Evolutionary conservation across 768 basidiomycete genomes (phyloP), one percentile per base, ranked within the genome.

Genomic region (Flagelloscypha sp.): DNA sequence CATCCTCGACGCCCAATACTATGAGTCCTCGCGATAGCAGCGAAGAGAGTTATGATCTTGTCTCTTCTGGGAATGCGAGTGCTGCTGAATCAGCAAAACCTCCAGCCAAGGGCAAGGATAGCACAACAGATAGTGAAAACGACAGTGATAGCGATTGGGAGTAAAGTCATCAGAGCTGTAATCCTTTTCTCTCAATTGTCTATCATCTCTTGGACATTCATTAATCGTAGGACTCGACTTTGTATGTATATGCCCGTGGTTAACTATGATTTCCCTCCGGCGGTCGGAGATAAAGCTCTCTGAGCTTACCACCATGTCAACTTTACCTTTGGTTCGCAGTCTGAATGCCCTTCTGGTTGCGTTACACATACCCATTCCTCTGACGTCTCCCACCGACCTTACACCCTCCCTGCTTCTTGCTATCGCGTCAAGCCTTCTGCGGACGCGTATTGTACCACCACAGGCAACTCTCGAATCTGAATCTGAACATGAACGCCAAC

Each of bases 321-420:
- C n/a, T n/a, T n/a, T n/a, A n/a, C n/a, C n/a, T n/a, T n/a, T n/a
- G n/a, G n/a, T n/a, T n/a, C n/a, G n/a, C n/a, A n/a, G n/a, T n/a
- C 56, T 78, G 19, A 76, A 77, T 44, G 43, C 51, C 16, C 67
- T 79, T 25, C 62, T 79, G 23, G 44, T 42, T 1, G 48, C 59
- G 0, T 54, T 79, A 28, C 44, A 54, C 13, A 53, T 78, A 13
- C 71, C 72, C 2, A 59, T 76, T 30, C 45, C 47, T 16, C 50
- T 81, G 10, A 49, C 65, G 24, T 63, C 72, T 23, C 74, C 74
- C 10, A 52, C 58, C 8, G 80, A 87, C 46, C 68, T 88, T 7
- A 83, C 80, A 0, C 84, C 84, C 0, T 74, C 76, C 1, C 65
- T 87, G 6, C 66, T 87, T 16, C 67, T 87, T 22, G 77, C 72